Conservation (phyloP, 2,329 filamentous ascomycete genomes). For the Penicillium sp. region DNA sequence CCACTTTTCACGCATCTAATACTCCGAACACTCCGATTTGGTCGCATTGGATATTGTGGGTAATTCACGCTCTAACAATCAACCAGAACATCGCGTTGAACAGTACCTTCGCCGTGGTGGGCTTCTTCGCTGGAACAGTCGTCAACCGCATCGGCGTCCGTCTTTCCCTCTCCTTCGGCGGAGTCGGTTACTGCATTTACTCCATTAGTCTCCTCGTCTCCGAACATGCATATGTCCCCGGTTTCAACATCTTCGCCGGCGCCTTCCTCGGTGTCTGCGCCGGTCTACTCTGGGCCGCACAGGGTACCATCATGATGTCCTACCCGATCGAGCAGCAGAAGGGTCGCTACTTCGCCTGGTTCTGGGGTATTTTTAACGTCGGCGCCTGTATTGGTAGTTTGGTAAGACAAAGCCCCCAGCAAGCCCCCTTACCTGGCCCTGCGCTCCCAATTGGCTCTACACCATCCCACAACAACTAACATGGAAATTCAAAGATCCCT, state of each 20-base stretch:
- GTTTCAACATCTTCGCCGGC: conserved; percentile 49
- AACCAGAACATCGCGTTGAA: conserved; percentile 62
- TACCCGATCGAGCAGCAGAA: conserved; percentile 78
- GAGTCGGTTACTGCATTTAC: conserved; percentile 47
- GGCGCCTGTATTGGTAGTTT: conserved; percentile 79
- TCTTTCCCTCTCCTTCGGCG: conserved; percentile 42
- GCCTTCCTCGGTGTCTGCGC: conserved; percentile 49
- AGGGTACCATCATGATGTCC: conserved; percentile 62
- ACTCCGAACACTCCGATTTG: neutral
- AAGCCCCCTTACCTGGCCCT: neutral
- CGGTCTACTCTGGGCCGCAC: conserved; percentile 48
- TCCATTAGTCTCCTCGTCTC: conserved; percentile 37
- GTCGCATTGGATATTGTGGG: neutral
- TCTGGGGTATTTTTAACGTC: conserved; percentile 92
- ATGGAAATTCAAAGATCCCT: conserved; percentile 32
- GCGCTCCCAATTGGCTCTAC: neutral
- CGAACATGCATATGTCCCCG: conserved; percentile 45
- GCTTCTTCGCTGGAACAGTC: conserved; percentile 57
- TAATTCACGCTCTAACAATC: neutral
- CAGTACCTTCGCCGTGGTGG: conserved; percentile 64
- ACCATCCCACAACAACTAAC: neutral
- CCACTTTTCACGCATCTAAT: neutral
- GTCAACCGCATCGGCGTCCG: conserved; percentile 43
- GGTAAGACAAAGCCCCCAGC: conserved; percentile 41
- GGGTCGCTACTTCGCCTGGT: conserved; percentile 81